These are phyloP conservation scores for Cercospora sojina DNA, from an alignment of 2,329 filamentous ascomycete genomes.

Conservation along the genomic window DNA sequence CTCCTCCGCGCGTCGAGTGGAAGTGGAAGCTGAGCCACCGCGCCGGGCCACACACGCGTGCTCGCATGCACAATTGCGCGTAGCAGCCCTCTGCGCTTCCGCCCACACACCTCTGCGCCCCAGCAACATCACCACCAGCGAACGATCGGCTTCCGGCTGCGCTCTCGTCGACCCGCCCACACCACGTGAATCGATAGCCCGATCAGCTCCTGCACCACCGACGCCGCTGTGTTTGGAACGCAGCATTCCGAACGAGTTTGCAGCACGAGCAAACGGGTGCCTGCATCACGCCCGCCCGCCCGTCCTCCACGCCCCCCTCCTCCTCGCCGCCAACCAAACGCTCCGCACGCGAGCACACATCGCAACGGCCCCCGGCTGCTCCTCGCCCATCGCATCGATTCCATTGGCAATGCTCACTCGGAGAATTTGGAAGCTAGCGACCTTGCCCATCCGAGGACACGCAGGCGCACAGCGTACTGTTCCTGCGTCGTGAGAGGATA, in stretches of 20 bases:
- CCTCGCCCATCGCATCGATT: not conserved
- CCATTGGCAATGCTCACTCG: constrained; percentile 15
- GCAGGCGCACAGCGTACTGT: constrained; percentile 6
- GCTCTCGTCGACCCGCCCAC: not conserved
- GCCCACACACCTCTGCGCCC: not conserved
- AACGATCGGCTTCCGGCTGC: not conserved
- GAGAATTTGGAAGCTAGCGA: constrained; percentile 15
- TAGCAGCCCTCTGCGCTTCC: not conserved
- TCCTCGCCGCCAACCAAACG: constrained; percentile 9
- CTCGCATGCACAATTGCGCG: not conserved
- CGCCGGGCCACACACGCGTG: not conserved
- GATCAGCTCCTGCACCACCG: not conserved
- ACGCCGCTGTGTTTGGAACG: constrained; percentile 8
- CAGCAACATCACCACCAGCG: not conserved
- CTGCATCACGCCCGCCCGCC: constrained; percentile 10
- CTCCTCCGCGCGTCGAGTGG: not conserved
- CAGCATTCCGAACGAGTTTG: constrained; percentile 6
- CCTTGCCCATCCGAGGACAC: constrained; percentile 1
- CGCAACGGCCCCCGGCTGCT: constrained; percentile 4
- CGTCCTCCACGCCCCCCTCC: not conserved
- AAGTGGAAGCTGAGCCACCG: not conserved
- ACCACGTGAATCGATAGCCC: not conserved
- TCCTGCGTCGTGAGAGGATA: constrained; percentile 2
- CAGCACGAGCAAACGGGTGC: constrained; percentile 10
- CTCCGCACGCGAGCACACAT: constrained; percentile 8